Evolutionary conservation across 1,284 basidiomycete genomes (phyloP).

Genomic region (Stereum hirsutum): DNA sequence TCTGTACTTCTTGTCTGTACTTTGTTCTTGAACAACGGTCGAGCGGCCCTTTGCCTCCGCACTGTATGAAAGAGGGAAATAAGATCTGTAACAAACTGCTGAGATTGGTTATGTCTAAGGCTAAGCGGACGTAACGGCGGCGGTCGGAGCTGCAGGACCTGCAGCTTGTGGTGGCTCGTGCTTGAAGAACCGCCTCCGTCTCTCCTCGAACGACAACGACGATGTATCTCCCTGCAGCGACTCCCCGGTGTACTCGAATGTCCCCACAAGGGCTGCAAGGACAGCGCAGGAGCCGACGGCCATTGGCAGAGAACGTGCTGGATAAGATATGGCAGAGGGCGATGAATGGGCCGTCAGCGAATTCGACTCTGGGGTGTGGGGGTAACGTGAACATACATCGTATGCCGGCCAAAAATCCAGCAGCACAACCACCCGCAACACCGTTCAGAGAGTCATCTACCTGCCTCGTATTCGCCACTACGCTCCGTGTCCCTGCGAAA

Average conservation of each 20-base stretch:
- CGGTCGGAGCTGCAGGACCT: constrained; percentile 17
- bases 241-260: constrained; percentile 77
- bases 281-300: constrained; percentile 77
- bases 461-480: constrained; percentile 75
- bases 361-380: background rate
- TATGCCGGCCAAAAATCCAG: constrained; percentile 85
- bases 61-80: no score
- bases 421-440: constrained; percentile 85
- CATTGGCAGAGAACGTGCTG: constrained; percentile 80
- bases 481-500: constrained; percentile 77
- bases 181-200: constrained; percentile 68
- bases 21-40: no score
- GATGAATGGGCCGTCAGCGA: constrained; percentile 5
- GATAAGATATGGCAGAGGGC: constrained; percentile 8
- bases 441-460: constrained; percentile 82
- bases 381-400: constrained; percentile 45
- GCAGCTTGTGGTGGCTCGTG: constrained; percentile 29
- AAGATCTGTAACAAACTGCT: no score
- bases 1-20: no score
- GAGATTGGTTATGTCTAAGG: no score
- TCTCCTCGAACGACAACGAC: constrained; percentile 44
- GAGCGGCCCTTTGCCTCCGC: no score
- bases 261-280: constrained; percentile 75
- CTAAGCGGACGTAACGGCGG: no score
- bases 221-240: constrained; percentile 35